These are phyloP conservation scores for Prunus mongolica DNA, from an alignment of 306 rosid species.

Conservation along the genomic window DNA sequence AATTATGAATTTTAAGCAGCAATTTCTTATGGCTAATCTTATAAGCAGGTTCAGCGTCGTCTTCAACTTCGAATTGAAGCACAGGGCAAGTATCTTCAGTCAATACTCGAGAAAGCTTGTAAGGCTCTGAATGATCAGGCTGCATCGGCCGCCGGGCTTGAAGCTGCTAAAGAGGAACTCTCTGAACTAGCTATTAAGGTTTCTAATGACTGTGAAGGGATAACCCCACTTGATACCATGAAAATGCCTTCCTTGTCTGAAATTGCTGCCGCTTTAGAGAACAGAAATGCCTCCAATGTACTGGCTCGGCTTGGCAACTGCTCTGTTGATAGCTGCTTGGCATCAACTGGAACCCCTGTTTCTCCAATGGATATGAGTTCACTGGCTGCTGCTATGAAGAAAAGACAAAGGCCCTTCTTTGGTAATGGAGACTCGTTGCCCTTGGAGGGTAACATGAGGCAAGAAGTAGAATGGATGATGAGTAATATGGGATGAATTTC, in stretches of 20 bases:
- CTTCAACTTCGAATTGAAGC: conserved; percentile 64
- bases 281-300: conserved; percentile 17
- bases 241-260: conserved; percentile 37
- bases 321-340: conserved; percentile 41
- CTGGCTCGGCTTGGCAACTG: conserved; percentile 38
- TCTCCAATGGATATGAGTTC: conserved; percentile 36
- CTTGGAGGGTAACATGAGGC: conserved; percentile 38
- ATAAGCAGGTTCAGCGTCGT: conserved; percentile 50
- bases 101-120: conserved; percentile 60
- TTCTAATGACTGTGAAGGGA: conserved; percentile 32
- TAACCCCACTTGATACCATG: conserved; percentile 25
- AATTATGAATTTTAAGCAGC: background rate
- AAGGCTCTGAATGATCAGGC: conserved; percentile 44
- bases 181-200: conserved; percentile 49
- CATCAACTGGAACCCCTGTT: conserved; percentile 43
- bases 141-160: conserved; percentile 37
- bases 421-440: conserved; percentile 42
- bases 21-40: conserved; percentile 2
- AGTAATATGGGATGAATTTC: conserved; percentile 41
- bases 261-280: conserved; percentile 35
- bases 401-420: conserved; percentile 43
- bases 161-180: conserved; percentile 52
- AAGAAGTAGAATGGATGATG: conserved; percentile 55
- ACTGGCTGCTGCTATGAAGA: conserved; percentile 33
- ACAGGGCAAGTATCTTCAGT: conserved; percentile 53